Evolutionary conservation across 352 stramenopile genomes (phyloP).

Genomic region (Pythium apleroticum): DNA sequence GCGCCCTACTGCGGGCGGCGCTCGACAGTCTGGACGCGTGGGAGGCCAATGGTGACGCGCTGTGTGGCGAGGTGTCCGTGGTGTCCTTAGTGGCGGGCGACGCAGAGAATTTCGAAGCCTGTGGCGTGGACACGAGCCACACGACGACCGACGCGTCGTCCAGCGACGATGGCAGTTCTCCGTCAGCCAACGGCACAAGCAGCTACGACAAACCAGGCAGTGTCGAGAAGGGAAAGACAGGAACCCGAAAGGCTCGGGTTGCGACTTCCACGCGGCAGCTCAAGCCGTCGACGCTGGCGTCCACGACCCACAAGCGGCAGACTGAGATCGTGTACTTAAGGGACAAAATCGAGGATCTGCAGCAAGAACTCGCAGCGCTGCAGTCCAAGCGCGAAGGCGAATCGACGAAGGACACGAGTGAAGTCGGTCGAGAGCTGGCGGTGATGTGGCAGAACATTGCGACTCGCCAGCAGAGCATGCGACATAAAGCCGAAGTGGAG

Average conservation of each 20-base stretch:
- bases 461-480: constrained; percentile 1
- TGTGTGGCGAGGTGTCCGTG: neutral
- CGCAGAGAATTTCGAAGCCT: no score
- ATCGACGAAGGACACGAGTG: neutral
- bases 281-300: constrained; percentile 7
- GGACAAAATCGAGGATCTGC: neutral
- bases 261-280: neutral
- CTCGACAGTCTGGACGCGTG: constrained; percentile 9
- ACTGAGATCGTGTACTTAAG: constrained; percentile 6
- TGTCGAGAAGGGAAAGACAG: no score
- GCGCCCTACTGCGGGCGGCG: constrained; percentile 13
- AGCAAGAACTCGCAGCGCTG: neutral
- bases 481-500: constrained; percentile 2
- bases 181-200: neutral
- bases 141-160: neutral
- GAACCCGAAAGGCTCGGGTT: no score
- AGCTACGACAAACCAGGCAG: no score
- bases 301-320: constrained; percentile 8
- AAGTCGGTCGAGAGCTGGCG: neutral
- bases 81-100: neutral
- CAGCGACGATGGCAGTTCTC: neutral
- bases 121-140: neutral
- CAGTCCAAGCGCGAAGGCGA: neutral
- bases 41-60: neutral
- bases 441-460: constrained; percentile 13